Base-by-base conservation (phyloP, 1,284 basidiomycete genomes). In the Sporisorium sorghi region DNA sequence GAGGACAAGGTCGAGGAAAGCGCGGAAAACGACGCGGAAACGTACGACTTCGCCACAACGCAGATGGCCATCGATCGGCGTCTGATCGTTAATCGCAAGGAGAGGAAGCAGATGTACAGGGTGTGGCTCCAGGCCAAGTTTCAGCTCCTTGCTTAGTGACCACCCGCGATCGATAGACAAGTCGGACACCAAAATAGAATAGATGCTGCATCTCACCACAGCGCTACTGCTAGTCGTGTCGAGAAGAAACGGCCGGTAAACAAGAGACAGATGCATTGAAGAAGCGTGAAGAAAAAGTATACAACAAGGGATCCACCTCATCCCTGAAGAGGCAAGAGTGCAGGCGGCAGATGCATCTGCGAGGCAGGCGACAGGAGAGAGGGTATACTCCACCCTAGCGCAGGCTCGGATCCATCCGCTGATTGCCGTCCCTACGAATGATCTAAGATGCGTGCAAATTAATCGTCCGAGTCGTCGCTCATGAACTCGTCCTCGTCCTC, bases 401-500 rank as follows among this genome's bases (percentile, higher is more conserved):
- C 30, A n/a, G n/a, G n/a, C 30, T 32, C 6, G 6, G 30, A 32
- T 32, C 30, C 30, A 32, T 30, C 9, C 42, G 23, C 42, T 23
- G 14, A 5, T n/a, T 24, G 43, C 43, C 3, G 15, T n/a, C 43
- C 24, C 23, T 26, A 26, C 19, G 39, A n/a, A n/a, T n/a, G 1
- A 19, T 32, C 43, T 52, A 44, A 32, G 60, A 19, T 23, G n/a
- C 12, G n/a, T n/a, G n/a, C 3, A 33, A 14, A 14, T 59, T 75
- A 80, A 53, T 77, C 73, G 50, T 80, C 78, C 48, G 75, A 76
- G 51, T 78, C 78, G 66, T 82, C 80, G 54, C 73, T 79, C 79
- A 82, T 79, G 57, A 81, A 82, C 76, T 84, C 82, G 58, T 80
- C 80, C 53, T 84, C 82, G 44, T 82, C 78, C 33, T 83, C 82